Base-by-base conservation (phyloP, 2,329 filamentous ascomycete species). In the Beauveria scarabaeidicola region DNA sequence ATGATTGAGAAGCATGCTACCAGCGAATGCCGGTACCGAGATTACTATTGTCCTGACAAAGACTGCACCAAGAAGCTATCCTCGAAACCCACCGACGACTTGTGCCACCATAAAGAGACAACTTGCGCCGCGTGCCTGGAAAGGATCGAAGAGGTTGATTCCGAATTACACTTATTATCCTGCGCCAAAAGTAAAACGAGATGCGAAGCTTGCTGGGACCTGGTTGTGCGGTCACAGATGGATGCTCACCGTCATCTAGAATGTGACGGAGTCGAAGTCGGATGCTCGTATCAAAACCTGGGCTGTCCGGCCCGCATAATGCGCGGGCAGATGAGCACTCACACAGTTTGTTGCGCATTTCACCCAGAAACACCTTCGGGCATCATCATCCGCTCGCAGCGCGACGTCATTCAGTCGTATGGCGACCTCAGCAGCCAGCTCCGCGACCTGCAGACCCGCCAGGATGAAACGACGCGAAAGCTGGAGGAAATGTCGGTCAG, bases 1-100 rank as follows among this genome's bases (percentile, higher is more conserved):
- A 74, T 78, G 27, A 74, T 86, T 9, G 76, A 81, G 64, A 75
- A 76, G 27, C 85, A 88, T 66, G 76, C 84, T 44, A 76, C 77
- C 8, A 75, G 75, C 21, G 81, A 84, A 52, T 88, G 85, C 66
- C 74, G 74, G 1, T 84, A 80, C 64, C 79, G 78, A 5, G 72
- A 78, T 36, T 79, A 84, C 21, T 73, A 75, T n/a, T 88, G 85
- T 64, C 78, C 81, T 0, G 79, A 81, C 40, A 67, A 75, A 15
- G 67, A 69, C 3, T 88, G 85, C 68, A 69, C 74, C 32, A 78
- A 81, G 67, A 75, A 74, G 25, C 73, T 86, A 3, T 73, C 75
- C 13, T 75, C 79, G 51, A 81, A 80, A 63, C 75, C 83, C 60
- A 70, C 73, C 1, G 74, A 73, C n/a, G 76, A 77, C 52, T 75